A percentile compares a stretch with the other conserved stretches of the same genome.
Conservation (phyloP, 176 grass and related monocot genomes). For the Miscanthus lutarioriparius region DNA sequence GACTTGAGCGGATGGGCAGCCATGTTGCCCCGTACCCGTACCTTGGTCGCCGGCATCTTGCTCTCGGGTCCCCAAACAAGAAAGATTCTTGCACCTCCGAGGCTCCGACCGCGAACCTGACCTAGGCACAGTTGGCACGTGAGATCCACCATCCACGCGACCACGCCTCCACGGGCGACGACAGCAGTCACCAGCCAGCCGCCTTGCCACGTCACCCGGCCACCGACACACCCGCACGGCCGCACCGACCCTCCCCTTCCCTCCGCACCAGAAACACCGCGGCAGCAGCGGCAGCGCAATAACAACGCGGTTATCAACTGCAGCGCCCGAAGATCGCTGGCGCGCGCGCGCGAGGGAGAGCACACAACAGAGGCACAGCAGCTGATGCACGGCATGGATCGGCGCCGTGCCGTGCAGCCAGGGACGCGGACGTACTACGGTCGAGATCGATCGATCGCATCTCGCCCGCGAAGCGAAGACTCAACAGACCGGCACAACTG, state of each 20-base stretch:
- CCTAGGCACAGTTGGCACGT: slow-evolving; percentile 7
- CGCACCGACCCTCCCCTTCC: neutral
- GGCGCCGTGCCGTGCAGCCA: neutral
- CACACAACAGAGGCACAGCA: neutral
- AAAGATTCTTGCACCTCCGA: slow-evolving; percentile 20
- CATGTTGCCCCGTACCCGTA: slow-evolving; percentile 14
- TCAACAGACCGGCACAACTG: neutral
- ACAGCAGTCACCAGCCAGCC: neutral
- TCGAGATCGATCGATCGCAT: neutral
- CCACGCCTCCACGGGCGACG: too few species aligned
- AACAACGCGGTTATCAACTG: neutral
- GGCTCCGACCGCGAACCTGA: slow-evolving; percentile 28
- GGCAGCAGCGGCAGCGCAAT: neutral
- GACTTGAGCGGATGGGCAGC: neutral
- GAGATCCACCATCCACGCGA: neutral
- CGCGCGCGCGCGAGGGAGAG: neutral
- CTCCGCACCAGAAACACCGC: neutral
- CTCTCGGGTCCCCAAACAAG: neutral
- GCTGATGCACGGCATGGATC: neutral
- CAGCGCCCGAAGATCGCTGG: neutral
- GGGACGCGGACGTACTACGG: neutral
- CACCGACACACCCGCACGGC: slow-evolving; percentile 33
- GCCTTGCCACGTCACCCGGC: neutral
- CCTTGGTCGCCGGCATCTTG: neutral
- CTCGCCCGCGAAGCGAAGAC: neutral